These are phyloP conservation scores for Cornus kousa DNA, from an alignment of 148 eudicot genomes.

Conservation along the genomic window DNA sequence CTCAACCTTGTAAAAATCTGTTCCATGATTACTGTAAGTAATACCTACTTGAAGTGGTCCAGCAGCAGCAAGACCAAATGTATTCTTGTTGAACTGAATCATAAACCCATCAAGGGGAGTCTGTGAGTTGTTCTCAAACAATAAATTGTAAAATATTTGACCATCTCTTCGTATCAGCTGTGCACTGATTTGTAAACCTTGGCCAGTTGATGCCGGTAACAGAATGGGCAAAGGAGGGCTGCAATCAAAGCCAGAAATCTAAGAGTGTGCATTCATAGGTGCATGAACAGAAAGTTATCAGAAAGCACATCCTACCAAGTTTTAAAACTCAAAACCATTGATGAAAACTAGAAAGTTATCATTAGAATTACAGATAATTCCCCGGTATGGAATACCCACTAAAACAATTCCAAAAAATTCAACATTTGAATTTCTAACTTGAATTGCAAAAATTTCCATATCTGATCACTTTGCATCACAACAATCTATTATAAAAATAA, in stretches of 20 bases:
- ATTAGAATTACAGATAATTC: background rate
- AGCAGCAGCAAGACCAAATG: slow-evolving; percentile 89
- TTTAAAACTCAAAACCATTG: background rate
- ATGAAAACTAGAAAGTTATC: background rate
- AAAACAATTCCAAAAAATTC: background rate
- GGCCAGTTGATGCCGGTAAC: slow-evolving; percentile 76
- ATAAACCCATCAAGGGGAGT: slow-evolving; percentile 81
- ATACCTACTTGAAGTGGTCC: slow-evolving; percentile 79
- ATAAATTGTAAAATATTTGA: slow-evolving; percentile 77
- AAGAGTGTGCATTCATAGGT: slow-evolving; percentile 6
- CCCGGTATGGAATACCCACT: background rate
- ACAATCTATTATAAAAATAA: background rate
- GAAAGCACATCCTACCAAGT: background rate
- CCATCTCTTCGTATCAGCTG: slow-evolving; percentile 86
- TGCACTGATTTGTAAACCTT: slow-evolving; percentile 92
- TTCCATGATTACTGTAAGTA: background rate
- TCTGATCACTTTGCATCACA: background rate
- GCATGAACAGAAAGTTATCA: too few relatives aligned
- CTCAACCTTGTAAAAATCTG: background rate
- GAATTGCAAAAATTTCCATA: background rate
- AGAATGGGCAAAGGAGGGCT: slow-evolving; percentile 87
- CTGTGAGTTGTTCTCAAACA: slow-evolving; percentile 78
- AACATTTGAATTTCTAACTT: background rate
- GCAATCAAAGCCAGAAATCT: slow-evolving; percentile 31
- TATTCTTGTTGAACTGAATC: slow-evolving; percentile 97